Evolutionary conservation across 208 protist species (phyloP), one percentile per base, ranked within the genome.

Genomic region (Porcisia deanei): DNA sequence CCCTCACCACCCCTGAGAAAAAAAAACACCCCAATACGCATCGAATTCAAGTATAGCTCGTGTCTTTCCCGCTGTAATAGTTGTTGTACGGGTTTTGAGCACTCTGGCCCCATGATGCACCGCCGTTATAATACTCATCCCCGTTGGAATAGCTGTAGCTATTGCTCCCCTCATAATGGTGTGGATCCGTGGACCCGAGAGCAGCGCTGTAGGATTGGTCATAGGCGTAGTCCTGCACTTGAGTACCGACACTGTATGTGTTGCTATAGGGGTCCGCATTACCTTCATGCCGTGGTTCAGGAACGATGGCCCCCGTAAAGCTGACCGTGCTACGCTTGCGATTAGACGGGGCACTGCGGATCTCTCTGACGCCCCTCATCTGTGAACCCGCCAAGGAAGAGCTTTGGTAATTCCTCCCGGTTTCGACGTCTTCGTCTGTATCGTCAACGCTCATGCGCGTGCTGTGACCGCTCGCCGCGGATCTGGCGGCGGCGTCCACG

Each of bases 191-290:
- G 71, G 75, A 71, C n/a, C 8, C 64, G 5, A 3, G 8, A 1
- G 43, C 43, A 16, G 71, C n/a, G 22, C 43, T 25, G 57, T 73
- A 73, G 45, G 3, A 52, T 0, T 73, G 45, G 25, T 69, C 58
- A 65, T 77, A 76, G 66, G n/a, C 43, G 70, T 76, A 79, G 68
- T 20, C 37, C 58, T 75, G 65, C 43, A 47, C 69, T 14, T 52
- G 41, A 37, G 37, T 41, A 34, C 6, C 22, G 18, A 45, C 9
- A 37, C 69, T 55, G 25, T 2, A 25, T 20, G 3, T 34, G 43
- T 80, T 57, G n/a, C 55, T 57, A 18, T n/a, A 60, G 4, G 53
- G 53, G 20, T 49, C 43, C 0, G 1, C 25, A 49, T 34, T 34
- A 34, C 20, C 53, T 16, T 12, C 25, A 58, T 30, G 18, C 3